Conservation (phyloP, 768 basidiomycete species). For the Pulveroboletus sp. region DNA sequence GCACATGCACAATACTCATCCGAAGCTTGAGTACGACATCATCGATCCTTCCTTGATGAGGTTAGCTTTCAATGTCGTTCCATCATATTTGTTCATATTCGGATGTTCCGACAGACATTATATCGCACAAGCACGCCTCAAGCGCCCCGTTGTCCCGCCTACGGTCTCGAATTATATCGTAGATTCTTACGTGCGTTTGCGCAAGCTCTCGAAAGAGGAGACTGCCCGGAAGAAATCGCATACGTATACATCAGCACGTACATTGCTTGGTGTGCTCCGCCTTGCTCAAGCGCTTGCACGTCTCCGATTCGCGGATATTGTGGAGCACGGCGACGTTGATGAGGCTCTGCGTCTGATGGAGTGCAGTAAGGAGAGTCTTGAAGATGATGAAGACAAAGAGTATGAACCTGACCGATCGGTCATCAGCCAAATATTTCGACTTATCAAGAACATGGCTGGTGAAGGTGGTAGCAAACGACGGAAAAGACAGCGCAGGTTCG, state of each 20-base stretch:
- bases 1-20: slow-evolving; percentile 94
- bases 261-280: slow-evolving; percentile 90
- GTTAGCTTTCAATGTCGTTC: slow-evolving; percentile 37
- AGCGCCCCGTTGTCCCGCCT: slow-evolving; percentile 86
- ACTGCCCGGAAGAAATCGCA: slow-evolving; percentile 85
- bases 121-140: slow-evolving; percentile 86
- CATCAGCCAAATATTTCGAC: slow-evolving; percentile 81
- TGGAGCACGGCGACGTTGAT: slow-evolving; percentile 87
- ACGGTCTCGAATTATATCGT: slow-evolving; percentile 91
- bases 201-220: slow-evolving; percentile 90
- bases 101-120: slow-evolving; percentile 64
- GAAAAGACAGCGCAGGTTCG: slow-evolving; percentile 52
- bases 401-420: slow-evolving; percentile 73
- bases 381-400: slow-evolving; percentile 73
- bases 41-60: slow-evolving; percentile 87
- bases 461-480: slow-evolving; percentile 38
- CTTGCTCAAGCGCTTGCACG: slow-evolving; percentile 94
- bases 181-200: slow-evolving; percentile 91
- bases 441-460: slow-evolving; percentile 84
- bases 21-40: slow-evolving; percentile 78
- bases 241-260: slow-evolving; percentile 94
- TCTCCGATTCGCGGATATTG: slow-evolving; percentile 77
- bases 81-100: neutral
- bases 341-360: slow-evolving; percentile 97
- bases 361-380: slow-evolving; percentile 88